Evolutionary conservation across 768 basidiomycete species (phyloP), one percentile per base, ranked within the genome.

Genomic region (Amylocystis lapponica): DNA sequence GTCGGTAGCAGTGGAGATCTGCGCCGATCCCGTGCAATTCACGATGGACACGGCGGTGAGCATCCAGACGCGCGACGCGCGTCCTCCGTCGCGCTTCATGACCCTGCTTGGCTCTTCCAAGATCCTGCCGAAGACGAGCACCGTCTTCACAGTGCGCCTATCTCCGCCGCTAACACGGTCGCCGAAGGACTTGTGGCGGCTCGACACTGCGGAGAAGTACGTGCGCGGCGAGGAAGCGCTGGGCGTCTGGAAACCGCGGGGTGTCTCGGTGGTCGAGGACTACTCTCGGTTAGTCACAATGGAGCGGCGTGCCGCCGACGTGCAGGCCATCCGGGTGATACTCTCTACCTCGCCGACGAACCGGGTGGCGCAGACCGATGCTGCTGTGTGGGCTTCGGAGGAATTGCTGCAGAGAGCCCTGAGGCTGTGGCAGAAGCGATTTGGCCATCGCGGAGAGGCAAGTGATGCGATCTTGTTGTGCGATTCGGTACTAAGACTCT

Each of bases 161-260:
- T 79, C 80, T 3, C 93, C 95, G 11, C 86, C 89, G 13, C 66
- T 89, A 48, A 91, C 89, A 16, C 81, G 90, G 33, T 92, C 86
- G 1, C 77, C 90, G 2, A 81, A 81, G 59, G 93, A 97, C 50
- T 70, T 99, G 12, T 97, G 95, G 96, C 72, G 93, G 30, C 70
- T 98, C 39, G 92, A 99, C 66, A 97, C 95, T 1, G 82, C 88
- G 22, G 86, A 89, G 65, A 94, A 92, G 61, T 97, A 94, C 63
- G 93, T 99, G 0, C 76, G 83, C 34, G 95, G 95, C 7, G 94
- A 98, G 60, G 94, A 97, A 55, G 63, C 72, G 3, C 71, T 98
- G 22, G 81, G 75, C 5, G 62, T 72, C 16, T 98, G 95, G 94
- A 86, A 81, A 52, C 82, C 94, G 33, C 76, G 94, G 34, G 90